These are phyloP conservation scores for Hippophae tibetana DNA, from an alignment of 306 rosid genomes.

Conservation along the genomic window DNA sequence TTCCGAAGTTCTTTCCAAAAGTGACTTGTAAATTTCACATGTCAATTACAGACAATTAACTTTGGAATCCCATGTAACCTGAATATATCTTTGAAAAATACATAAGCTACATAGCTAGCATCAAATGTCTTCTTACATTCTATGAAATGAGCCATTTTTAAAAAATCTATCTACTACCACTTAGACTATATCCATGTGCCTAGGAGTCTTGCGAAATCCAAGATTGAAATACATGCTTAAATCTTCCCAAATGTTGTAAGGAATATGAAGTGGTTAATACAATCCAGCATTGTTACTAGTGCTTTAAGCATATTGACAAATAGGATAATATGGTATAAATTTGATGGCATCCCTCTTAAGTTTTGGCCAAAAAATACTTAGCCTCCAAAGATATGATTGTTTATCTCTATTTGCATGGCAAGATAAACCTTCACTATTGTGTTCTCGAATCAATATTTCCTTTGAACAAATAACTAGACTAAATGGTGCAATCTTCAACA, in stretches of 20 bases:
- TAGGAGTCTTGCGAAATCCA: not conserved
- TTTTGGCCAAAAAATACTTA: too few species aligned
- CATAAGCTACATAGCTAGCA: not conserved
- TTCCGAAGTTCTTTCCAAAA: too few species aligned
- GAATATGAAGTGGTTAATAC: too few species aligned
- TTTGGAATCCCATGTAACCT: constrained; percentile 1
- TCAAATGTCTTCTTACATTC: not conserved
- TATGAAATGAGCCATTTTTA: not conserved
- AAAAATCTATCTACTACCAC: not conserved
- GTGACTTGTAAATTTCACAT: not conserved
- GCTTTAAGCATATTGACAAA: too few species aligned
- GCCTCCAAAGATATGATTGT: too few species aligned
- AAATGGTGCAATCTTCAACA: not conserved
- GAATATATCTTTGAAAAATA: not conserved
- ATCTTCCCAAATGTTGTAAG: too few species aligned
- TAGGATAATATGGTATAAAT: not conserved
- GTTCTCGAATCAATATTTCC: not conserved
- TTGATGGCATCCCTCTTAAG: too few species aligned
- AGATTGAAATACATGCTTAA: not conserved
- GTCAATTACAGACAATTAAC: not conserved
- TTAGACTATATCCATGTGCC: not conserved
- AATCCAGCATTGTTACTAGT: too few species aligned
- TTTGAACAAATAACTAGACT: too few species aligned
- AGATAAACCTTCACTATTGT: too few species aligned
- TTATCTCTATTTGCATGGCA: too few species aligned